These are phyloP conservation scores for Fusarium brachygibbosum DNA, from an alignment of 2,329 filamentous ascomycete species.

Conservation along the genomic window DNA sequence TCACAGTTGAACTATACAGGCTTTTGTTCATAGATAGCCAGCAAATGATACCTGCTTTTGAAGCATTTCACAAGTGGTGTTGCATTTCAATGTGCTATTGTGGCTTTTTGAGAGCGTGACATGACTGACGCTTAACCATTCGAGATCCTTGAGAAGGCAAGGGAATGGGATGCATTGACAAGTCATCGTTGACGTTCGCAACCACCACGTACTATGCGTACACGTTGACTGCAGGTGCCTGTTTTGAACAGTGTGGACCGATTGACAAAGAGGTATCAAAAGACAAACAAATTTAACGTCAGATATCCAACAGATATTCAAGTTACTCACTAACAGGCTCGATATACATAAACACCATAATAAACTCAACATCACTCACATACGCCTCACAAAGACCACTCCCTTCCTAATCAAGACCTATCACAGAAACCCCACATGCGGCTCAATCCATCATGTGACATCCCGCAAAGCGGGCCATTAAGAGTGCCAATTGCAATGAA, in stretches of 20 bases:
- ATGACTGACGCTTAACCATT: neutral
- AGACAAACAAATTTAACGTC: neutral
- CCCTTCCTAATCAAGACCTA: neutral
- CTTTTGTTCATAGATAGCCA: slow-evolving; percentile 36
- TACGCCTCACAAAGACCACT: neutral
- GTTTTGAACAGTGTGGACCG: neutral
- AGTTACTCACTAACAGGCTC: too few species aligned
- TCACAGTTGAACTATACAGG: slow-evolving; percentile 36
- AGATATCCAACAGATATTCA: neutral
- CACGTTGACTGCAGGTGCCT: neutral
- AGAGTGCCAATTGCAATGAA: neutral
- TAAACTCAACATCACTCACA: too few species aligned
- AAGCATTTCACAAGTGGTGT: neutral
- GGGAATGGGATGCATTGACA: slow-evolving; percentile 1
- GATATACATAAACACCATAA: neutral
- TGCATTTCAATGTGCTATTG: neutral
- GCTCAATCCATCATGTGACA: neutral
- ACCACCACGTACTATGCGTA: neutral
- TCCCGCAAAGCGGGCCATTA: neutral
- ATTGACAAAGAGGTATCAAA: neutral
- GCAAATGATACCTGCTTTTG: slow-evolving; percentile 16
- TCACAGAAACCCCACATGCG: neutral
- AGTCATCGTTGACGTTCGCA: neutral
- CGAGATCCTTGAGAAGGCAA: neutral
- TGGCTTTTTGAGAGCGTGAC: neutral